Evolutionary conservation across 2,329 filamentous ascomycete species (phyloP), one percentile per base, ranked within the genome.

Genomic region (Beauveria sp.): DNA sequence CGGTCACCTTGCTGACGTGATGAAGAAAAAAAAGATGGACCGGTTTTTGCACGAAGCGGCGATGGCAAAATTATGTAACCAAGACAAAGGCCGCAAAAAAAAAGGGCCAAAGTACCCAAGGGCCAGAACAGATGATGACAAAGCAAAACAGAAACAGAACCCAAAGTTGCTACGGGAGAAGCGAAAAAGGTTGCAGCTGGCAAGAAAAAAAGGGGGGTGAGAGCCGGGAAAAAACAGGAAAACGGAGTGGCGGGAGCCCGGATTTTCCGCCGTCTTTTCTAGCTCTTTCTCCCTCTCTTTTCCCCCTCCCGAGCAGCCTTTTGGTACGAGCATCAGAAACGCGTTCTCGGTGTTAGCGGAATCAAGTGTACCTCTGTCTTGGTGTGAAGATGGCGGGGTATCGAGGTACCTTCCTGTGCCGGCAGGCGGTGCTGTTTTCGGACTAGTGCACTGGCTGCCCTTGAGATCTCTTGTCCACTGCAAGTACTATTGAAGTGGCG

Each of bases 11-110:
- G 53, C 60, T 62, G 53, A 62, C 60, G 59, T 61, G 59, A 62
- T 56, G 52, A 61, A 50, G 34, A 60, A 22, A 58, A 60, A 60
- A 59, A 60, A 60, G 57, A 60, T 60, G 57, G 57, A 60, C 38
- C 57, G 45, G 30, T 38, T 49, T 38, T 51, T 42, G 30, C 20
- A 30, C 40, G 57, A 60, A 9, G 38, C 51, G 43, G 59, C 50
- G 51, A 61, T 61, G 60, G 60, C 14, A 46, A 56, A 50, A 61
- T 61, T 61, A 61, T 61, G 59, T 61, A 61, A 61, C 59, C 59
- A 50, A 38, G 34, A 38, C 34, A 38, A 38, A 38, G 34, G 22
- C 26, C 4, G 56, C 5, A 10, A 52, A 46, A 34, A n/a, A 28
- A 40, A 20, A 42, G 45, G 24, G 8, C 28, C 20, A 26, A 28